Evolutionary conservation across 1,284 basidiomycete species (phyloP).

Genomic region (Mycena sp.): DNA sequence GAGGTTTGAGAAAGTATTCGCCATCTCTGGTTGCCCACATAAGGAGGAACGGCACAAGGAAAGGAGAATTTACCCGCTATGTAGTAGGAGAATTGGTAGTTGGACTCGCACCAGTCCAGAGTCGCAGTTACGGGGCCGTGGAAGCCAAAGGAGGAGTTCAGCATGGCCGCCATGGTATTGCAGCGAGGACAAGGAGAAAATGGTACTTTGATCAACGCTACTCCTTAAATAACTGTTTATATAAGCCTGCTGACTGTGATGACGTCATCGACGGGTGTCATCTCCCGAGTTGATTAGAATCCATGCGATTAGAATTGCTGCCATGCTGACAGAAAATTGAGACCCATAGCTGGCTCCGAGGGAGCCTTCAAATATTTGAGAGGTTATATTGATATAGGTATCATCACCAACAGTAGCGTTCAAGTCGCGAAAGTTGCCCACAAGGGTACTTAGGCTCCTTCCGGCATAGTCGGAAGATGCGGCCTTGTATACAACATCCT

Average conservation of each 20-base stretch:
- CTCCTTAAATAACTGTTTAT: slow-evolving; percentile 51
- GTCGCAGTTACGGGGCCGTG: slow-evolving; percentile 76
- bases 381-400: no score
- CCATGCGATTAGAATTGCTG: no score
- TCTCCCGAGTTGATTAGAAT: background rate
- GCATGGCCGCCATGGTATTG: slow-evolving; percentile 5
- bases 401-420: no score
- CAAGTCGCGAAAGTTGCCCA: background rate
- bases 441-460: no score
- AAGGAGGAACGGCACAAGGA: background rate
- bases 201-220: background rate
- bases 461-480: no score
- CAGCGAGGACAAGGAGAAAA: background rate
- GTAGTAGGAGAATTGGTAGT: slow-evolving; percentile 74
- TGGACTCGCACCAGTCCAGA: slow-evolving; percentile 74
- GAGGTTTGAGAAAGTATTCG: slow-evolving; percentile 72
- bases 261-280: no score
- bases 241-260: slow-evolving; percentile 58
- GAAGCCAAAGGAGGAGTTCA: slow-evolving; percentile 43
- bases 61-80: slow-evolving; percentile 49
- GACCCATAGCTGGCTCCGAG: no score
- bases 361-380: no score
- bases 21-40: slow-evolving; percentile 53
- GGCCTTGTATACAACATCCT: no score
- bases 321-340: no score